Percentiles rank a stretch among this genome's conserved stretches.
Evolutionary conservation across 2,329 filamentous ascomycete species (phyloP).

Genomic region (Apiospora hydei): DNA sequence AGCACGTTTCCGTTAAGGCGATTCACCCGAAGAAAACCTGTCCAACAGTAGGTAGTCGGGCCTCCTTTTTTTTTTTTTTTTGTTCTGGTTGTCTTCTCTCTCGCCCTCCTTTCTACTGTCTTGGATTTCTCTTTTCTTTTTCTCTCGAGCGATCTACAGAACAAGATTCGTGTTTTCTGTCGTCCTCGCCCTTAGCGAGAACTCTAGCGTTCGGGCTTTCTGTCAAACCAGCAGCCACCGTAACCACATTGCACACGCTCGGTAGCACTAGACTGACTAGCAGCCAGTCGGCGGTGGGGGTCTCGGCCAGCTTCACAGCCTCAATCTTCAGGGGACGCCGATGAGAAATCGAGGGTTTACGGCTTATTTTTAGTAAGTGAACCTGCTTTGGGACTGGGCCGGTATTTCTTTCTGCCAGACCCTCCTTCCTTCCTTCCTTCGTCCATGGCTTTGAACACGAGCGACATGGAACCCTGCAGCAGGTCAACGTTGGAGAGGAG

Average conservation of each 20-base stretch:
- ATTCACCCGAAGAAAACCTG: background rate
- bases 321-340: slow-evolving; percentile 19
- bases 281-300: slow-evolving; percentile 7
- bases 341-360: slow-evolving; percentile 22
- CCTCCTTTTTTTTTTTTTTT: background rate
- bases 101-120: background rate
- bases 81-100: background rate
- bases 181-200: slow-evolving; percentile 14
- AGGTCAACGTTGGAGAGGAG: background rate
- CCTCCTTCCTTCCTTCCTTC: background rate
- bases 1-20: slow-evolving; percentile 17
- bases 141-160: background rate
- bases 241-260: slow-evolving; percentile 7
- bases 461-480: background rate
- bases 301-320: slow-evolving; percentile 10
- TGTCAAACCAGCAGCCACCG: background rate
- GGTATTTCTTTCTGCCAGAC: background rate
- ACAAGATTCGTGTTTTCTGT: slow-evolving; percentile 6
- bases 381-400: background rate
- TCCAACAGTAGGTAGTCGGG: background rate
- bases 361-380: slow-evolving; percentile 15
- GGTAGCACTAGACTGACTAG: slow-evolving; percentile 13
- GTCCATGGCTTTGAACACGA: slow-evolving; percentile 7
- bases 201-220: slow-evolving; percentile 13
- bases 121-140: background rate